Evolutionary conservation across 345 rosid genomes (phyloP), one percentile per base, ranked within the genome.

Genomic region (Lepidium sativum): DNA sequence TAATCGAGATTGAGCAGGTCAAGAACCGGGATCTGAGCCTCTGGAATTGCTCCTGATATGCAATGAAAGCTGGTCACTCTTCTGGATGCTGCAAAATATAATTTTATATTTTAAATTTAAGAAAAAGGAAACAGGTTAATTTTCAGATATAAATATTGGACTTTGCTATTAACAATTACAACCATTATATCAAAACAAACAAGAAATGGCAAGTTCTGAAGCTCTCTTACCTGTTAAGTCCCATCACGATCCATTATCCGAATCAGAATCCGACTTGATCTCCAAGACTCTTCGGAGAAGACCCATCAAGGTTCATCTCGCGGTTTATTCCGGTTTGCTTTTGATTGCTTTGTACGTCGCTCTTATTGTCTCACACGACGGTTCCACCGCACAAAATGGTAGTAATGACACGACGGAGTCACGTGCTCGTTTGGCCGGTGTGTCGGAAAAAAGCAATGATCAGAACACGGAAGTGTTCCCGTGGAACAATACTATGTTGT

Each of bases 401-500:
- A n/a, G n/a, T n/a, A n/a, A n/a, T n/a, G n/a, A n/a, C n/a, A 16
- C 57, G 80, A 6, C 14, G 16, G 57, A 63, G 85, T 1, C 87
- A 89, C 9, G 90, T 3, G 78, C 81, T 49, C 69, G 52, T 47
- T 15, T 71, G 43, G 63, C 75, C 6, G 98, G 98, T 0, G 97
- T 92, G 10, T 92, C 98, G 4, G 89, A 82, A 74, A 92, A 92
- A 72, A 82, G 9, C 20, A 35, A 47, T 31, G 71, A 7, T 13
- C 11, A 21, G 27, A 33, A 39, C 34, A 16, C 32, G 2, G 67
- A 51, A 14, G 71, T 78, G 54, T 87, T 52, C 72, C 75, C 82
- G 1, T 92, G 98, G 98, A 86, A 81, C 76, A 89, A 92, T 49
- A 84, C 80, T 69, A 78, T 92, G 79, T 51, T 92, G 78, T 86